Conservation (phyloP, 73 alveolate species). For the Paramecium sexaurelia region DNA sequence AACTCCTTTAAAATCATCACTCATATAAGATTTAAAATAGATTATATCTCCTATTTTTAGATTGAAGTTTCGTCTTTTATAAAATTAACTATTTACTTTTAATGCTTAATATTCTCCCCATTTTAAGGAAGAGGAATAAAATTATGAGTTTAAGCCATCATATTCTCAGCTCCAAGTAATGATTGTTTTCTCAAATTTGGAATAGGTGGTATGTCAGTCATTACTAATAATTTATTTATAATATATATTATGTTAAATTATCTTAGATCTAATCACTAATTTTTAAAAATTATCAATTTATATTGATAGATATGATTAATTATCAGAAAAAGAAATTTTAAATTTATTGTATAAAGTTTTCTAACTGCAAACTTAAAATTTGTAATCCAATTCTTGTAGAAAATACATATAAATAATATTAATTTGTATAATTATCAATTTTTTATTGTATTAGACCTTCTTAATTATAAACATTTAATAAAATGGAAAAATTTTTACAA, state of each 20-base stretch:
- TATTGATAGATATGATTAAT: not conserved
- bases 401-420: too few species aligned
- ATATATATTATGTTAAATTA: not conserved
- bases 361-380: not conserved
- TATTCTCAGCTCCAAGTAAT: not conserved
- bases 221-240: not conserved
- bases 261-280: not conserved
- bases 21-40: constrained; percentile 27
- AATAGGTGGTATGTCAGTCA: not conserved
- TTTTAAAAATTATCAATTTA: not conserved
- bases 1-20: constrained; percentile 57
- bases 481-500: too few species aligned
- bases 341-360: not conserved
- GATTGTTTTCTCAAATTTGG: constrained; percentile 8
- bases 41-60: constrained; percentile 36
- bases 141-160: not conserved
- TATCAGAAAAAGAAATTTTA: not conserved
- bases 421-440: too few species aligned
- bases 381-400: too few species aligned
- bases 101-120: not conserved
- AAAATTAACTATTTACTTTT: not conserved
- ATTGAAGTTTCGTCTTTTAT: constrained; percentile 31
- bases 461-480: too few species aligned
- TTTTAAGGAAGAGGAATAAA: not conserved
- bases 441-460: too few species aligned